Conservation (phyloP, 306 rosid genomes). For the Pterocarpus macrocarpus region DNA sequence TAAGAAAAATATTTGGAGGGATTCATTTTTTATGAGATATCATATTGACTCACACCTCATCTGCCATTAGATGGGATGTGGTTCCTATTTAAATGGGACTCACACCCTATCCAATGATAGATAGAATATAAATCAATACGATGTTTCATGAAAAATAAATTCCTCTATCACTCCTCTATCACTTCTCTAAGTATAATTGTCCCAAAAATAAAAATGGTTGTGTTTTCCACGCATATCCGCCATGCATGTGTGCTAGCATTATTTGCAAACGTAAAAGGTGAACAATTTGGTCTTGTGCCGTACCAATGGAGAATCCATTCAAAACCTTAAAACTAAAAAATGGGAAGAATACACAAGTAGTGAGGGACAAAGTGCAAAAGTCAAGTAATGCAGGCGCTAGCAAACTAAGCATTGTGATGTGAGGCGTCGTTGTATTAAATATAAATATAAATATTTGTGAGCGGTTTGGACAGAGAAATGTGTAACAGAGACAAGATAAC, state of each 20-base stretch:
- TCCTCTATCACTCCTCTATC: no score
- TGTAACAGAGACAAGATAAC: neutral
- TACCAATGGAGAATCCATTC: constrained; percentile 50
- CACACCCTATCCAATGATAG: no score
- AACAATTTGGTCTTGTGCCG: constrained; percentile 30
- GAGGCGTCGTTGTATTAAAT: constrained; percentile 22
- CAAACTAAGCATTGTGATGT: constrained; percentile 54
- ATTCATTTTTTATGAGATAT: no score
- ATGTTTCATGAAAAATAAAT: no score
- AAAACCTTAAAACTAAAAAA: constrained; percentile 42
- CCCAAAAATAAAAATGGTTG: constrained; percentile 2
- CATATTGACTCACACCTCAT: no score
- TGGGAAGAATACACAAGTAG: neutral
- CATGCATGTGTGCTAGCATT: constrained; percentile 52
- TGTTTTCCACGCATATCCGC: constrained; percentile 32
- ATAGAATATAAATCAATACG: no score
- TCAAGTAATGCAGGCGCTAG: constrained; percentile 66
- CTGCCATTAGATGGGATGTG: no score
- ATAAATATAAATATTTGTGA: neutral
- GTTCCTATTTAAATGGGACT: no score
- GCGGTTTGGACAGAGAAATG: constrained; percentile 35
- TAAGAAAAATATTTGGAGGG: no score
- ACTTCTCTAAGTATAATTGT: neutral
- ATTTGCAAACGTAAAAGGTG: constrained; percentile 36
- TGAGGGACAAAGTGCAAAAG: constrained; percentile 53